phyloP scores from a whole-genome alignment of 176 grass and related monocot genomes.

The Cocos nucifera region DNA sequence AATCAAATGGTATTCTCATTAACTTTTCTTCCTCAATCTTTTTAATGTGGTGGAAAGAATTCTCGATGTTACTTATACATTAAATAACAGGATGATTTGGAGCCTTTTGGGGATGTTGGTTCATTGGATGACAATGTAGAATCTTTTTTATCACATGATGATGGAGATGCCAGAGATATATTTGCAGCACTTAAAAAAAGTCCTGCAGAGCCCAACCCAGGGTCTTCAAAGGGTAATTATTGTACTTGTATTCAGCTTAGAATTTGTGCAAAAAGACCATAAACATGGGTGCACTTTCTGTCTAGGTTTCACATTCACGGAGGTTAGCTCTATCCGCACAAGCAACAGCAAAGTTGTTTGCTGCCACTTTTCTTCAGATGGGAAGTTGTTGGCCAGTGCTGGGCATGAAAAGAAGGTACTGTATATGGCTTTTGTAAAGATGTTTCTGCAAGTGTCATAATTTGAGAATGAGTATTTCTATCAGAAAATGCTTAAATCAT shows the following conservation, averaged over 20 bases:
- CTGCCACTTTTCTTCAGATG: slow-evolving; percentile 94
- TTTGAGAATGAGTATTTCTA: too few relatives aligned
- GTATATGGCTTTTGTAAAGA: background rate
- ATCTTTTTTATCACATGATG: slow-evolving; percentile 90
- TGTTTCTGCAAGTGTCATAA: too few relatives aligned
- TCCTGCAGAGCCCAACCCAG: slow-evolving; percentile 54
- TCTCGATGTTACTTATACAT: slow-evolving; percentile 10
- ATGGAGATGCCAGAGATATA: slow-evolving; percentile 80
- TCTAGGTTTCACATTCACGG: slow-evolving; percentile 86
- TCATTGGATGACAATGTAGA: slow-evolving; percentile 96
- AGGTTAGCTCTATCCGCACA: slow-evolving; percentile 64
- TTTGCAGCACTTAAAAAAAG: slow-evolving; percentile 75
- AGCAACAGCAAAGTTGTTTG: slow-evolving; percentile 93
- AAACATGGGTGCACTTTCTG: slow-evolving; percentile 12
- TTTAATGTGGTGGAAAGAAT: background rate
- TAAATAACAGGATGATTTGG: slow-evolving; percentile 75
- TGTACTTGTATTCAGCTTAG: background rate
- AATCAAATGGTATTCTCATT: slow-evolving; percentile 69
- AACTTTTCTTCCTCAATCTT: background rate
- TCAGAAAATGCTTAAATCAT: too few relatives aligned
- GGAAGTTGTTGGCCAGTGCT: slow-evolving; percentile 90
- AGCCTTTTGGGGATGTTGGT: slow-evolving; percentile 84
- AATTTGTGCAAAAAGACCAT: background rate
- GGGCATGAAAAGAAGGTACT: slow-evolving; percentile 95
- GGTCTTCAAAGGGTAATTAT: slow-evolving; percentile 48